Conservation (phyloP, 2,329 filamentous ascomycete species). For the Chrysoporthe austroafricana region DNA sequence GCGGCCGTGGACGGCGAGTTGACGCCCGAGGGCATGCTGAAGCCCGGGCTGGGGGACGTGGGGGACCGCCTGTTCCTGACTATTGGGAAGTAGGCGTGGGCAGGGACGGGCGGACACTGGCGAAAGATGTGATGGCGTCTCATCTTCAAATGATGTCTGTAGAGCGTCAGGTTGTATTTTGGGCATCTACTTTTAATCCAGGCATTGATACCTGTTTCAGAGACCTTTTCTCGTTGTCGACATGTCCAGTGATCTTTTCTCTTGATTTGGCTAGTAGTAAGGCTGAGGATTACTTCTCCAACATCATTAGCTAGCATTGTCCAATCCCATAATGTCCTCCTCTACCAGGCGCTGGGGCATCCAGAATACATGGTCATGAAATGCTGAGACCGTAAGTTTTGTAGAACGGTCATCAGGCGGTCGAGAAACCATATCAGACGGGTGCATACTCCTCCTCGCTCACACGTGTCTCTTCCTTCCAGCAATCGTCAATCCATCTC, state of each 20-base stretch:
- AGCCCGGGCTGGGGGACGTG: slow-evolving; percentile 86
- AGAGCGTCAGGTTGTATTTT: background rate
- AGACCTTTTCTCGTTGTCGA: background rate
- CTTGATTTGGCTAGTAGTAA: background rate
- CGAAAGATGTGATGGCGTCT: background rate
- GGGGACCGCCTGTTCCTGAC: slow-evolving; percentile 90
- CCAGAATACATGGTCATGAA: too few species aligned
- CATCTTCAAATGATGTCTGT: background rate
- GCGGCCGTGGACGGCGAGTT: slow-evolving; percentile 77
- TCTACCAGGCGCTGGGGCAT: too few species aligned
- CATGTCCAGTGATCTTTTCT: background rate
- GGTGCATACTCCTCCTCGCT: slow-evolving; percentile 71
- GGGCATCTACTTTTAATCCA: background rate
- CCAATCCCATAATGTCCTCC: too few species aligned
- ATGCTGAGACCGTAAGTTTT: background rate
- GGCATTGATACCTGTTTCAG: background rate
- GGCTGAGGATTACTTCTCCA: background rate
- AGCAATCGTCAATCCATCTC: slow-evolving; percentile 79
- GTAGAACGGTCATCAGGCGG: background rate
- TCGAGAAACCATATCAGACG: slow-evolving; percentile 28
- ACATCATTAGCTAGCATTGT: too few species aligned
- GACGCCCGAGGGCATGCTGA: slow-evolving; percentile 84
- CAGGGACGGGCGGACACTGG: too few species aligned
- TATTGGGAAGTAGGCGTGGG: slow-evolving; percentile 69
- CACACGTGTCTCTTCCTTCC: slow-evolving; percentile 75